Conservation (phyloP, 129 eudicot genomes). For the Scalesia atractyloides region DNA sequence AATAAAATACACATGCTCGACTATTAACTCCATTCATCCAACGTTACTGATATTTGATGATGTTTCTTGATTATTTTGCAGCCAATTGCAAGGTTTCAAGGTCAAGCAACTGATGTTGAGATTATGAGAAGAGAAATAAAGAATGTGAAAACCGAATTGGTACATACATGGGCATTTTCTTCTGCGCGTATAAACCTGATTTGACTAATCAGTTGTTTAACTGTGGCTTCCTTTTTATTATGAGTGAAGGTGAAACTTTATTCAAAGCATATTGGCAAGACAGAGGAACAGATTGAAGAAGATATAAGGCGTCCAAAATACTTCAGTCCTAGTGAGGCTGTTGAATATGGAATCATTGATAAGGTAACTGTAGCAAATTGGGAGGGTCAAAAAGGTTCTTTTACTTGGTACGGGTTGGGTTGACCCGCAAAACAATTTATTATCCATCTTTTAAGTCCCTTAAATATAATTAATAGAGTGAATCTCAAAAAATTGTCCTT, state of each 20-base stretch:
- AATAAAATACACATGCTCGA: neutral
- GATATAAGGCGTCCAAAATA: slow-evolving; percentile 95
- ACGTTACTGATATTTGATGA: neutral
- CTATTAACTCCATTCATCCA: neutral
- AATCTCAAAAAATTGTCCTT: too few species aligned
- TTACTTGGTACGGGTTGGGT: neutral
- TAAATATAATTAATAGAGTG: neutral
- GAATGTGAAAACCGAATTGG: slow-evolving; percentile 58
- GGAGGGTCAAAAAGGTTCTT: neutral
- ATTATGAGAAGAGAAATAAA: slow-evolving; percentile 66
- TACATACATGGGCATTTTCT: slow-evolving; percentile 13
- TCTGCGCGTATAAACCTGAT: neutral
- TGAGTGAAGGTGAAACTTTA: slow-evolving; percentile 71
- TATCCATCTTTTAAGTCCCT: neutral
- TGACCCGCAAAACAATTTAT: neutral
- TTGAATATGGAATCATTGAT: slow-evolving; percentile 96
- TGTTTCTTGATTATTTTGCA: slow-evolving; percentile 39
- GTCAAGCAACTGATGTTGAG: slow-evolving; percentile 89
- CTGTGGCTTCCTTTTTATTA: neutral
- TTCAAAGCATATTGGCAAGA: slow-evolving; percentile 67
- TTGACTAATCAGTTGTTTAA: slow-evolving; percentile 1
- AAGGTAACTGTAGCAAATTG: slow-evolving; percentile 50
- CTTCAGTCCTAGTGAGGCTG: slow-evolving; percentile 93
- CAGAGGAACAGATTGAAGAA: slow-evolving; percentile 76
- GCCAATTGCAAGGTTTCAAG: slow-evolving; percentile 91